Percentiles rank a stretch among this genome's conserved stretches.
phyloP scores from a whole-genome alignment of 352 stramenopile genomes.

The Aphanomyces cochlioides region DNA sequence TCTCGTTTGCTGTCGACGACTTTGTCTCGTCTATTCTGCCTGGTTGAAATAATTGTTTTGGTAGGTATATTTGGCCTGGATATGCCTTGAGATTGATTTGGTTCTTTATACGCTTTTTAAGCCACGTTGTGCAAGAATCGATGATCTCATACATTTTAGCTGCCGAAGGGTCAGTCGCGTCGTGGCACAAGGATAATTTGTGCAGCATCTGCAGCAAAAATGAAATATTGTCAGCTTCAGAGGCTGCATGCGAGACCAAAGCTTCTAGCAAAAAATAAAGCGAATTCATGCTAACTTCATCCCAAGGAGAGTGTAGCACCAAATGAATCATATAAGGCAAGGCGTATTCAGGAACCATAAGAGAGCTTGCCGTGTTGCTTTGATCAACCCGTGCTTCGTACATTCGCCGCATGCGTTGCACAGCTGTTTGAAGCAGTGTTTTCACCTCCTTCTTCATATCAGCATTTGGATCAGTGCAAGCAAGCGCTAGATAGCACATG shows the following conservation, averaged over 20 bases:
- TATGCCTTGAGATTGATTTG: slow-evolving; percentile 80
- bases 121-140: slow-evolving; percentile 46
- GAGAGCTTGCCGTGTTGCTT: slow-evolving; percentile 37
- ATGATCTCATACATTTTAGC: slow-evolving; percentile 56
- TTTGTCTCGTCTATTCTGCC: neutral
- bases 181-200: slow-evolving; percentile 69
- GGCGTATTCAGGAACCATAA: slow-evolving; percentile 81
- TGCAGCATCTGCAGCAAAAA: slow-evolving; percentile 81
- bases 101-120: slow-evolving; percentile 84
- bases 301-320: slow-evolving; percentile 17
- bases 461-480: slow-evolving; percentile 48
- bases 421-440: slow-evolving; percentile 46
- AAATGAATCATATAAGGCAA: slow-evolving; percentile 81
- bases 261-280: slow-evolving; percentile 71
- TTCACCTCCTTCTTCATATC: slow-evolving; percentile 56
- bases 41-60: slow-evolving; percentile 49
- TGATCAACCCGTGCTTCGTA: slow-evolving; percentile 51
- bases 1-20: neutral
- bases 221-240: slow-evolving; percentile 74
- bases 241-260: slow-evolving; percentile 49
- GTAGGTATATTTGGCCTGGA: slow-evolving; percentile 77
- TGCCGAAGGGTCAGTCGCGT: slow-evolving; percentile 37
- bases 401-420: slow-evolving; percentile 72
- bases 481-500: slow-evolving; percentile 65
- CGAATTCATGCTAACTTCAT: slow-evolving; percentile 46